Evolutionary conservation across 2,329 filamentous ascomycete genomes (phyloP), one percentile per base, ranked within the genome.

Genomic region (Daldinia eschscholtzii): DNA sequence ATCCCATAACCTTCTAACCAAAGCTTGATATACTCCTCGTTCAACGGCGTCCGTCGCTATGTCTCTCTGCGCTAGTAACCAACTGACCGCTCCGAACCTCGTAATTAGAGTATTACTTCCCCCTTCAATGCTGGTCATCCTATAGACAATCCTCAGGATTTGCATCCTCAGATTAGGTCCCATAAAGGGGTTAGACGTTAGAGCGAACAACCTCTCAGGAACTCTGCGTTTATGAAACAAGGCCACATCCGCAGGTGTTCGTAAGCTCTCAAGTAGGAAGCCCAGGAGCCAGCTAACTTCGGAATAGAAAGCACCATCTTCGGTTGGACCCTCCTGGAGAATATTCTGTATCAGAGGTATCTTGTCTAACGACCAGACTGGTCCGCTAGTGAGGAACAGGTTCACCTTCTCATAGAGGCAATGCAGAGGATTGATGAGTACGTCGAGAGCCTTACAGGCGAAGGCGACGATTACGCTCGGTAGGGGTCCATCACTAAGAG

Each of bases 361-460:
- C 76, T 89, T 90, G 66, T 92, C 88, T 18, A 90, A 77, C 12
- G 90, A 85, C 95, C 95, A 98, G 26, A 85, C 80, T 0, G 95
- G 94, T 0, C 89, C 88, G 58, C 89, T 89, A 23, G 93, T 93
- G 39, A 98, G 87, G 78, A 94, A 98, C 5, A 86, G 84, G 82
- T 97, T 97, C 80, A 96, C 83, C 78, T 97, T 97, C 65, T 89
- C 88, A 78, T 97, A 98, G 41, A 98, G 87, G 67, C 88, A 88
- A 76, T 97, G 93, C 15, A 93, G 85, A 0, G 95, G 95, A 68
- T 93, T 90, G 23, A 85, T 87, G 52, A 97, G 81, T 15, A 97
- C 88, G 1, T 86, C 82, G 6, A 97, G 84, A 1, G 90, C 89
- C 71, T 89, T 88, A 53, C 87, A 85, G 6, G 93, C 91, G 74